Evolutionary conservation across 768 basidiomycete genomes (phyloP).

Genomic region (Gyrodon lividus): DNA sequence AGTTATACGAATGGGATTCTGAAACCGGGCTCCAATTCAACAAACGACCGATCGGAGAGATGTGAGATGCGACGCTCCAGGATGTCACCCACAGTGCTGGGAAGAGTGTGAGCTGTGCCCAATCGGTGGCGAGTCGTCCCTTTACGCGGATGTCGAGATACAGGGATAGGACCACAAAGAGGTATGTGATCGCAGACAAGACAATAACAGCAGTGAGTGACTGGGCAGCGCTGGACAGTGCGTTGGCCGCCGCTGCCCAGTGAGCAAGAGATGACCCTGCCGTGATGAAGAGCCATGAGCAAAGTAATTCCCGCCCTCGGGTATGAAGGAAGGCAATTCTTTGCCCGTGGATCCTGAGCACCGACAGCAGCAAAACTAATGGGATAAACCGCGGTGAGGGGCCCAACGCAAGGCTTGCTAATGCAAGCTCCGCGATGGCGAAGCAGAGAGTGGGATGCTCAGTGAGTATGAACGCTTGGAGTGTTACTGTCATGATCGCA

Average conservation of each 20-base stretch:
- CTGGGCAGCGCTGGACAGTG: slow-evolving; percentile 50
- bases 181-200: slow-evolving; percentile 45
- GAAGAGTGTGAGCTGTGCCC: slow-evolving; percentile 55
- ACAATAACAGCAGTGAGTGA: slow-evolving; percentile 48
- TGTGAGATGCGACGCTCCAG: slow-evolving; percentile 53
- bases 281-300: slow-evolving; percentile 39
- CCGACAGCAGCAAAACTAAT: slow-evolving; percentile 26
- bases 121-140: slow-evolving; percentile 29
- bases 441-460: slow-evolving; percentile 26
- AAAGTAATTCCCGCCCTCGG: slow-evolving; percentile 29
- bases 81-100: slow-evolving; percentile 66
- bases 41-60: slow-evolving; percentile 70
- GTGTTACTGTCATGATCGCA: slow-evolving; percentile 16
- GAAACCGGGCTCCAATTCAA: slow-evolving; percentile 67
- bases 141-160: slow-evolving; percentile 39
- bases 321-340: slow-evolving; percentile 29
- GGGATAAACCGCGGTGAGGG: slow-evolving; percentile 35
- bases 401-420: slow-evolving; percentile 28
- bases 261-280: slow-evolving; percentile 43
- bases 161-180: slow-evolving; percentile 39
- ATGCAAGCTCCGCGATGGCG: slow-evolving; percentile 15
- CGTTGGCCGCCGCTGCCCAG: slow-evolving; percentile 44
- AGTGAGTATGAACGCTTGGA: slow-evolving; percentile 26
- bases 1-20: slow-evolving; percentile 54
- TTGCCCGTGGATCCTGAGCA: slow-evolving; percentile 32